A percentile compares a stretch with the other conserved stretches of the same genome.
Evolutionary conservation across 371 early-diverging fungal genomes (phyloP).

Genomic region (Mortierella sp.): DNA sequence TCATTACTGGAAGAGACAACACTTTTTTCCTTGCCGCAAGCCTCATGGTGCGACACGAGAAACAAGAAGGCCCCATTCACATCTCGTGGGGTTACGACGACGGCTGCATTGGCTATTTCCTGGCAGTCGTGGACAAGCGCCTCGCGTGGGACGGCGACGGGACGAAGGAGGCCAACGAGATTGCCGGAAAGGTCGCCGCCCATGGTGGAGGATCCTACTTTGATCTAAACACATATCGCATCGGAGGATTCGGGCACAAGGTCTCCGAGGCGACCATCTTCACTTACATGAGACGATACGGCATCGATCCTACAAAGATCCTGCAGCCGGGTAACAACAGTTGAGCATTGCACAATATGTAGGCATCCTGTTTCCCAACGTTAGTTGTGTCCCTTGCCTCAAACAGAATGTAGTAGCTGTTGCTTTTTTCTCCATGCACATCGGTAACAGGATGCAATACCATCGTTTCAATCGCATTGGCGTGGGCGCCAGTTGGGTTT

Average conservation of each 20-base stretch:
- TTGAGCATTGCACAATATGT: too few species aligned
- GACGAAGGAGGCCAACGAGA: constrained; percentile 7
- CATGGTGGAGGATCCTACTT: constrained; percentile 23
- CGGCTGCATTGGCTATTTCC: constrained; percentile 17
- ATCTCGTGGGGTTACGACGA: constrained; percentile 43
- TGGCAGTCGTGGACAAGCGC: constrained; percentile 21
- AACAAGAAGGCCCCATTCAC: neutral
- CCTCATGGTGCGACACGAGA: constrained; percentile 43
- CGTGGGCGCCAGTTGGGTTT: too few species aligned
- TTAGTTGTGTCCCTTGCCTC: too few species aligned
- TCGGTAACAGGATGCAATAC: too few species aligned
- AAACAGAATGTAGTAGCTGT: too few species aligned
- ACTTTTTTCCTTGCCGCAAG: too few species aligned
- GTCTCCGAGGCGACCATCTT: constrained; percentile 37
- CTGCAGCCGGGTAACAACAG: too few species aligned
- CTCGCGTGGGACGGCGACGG: constrained; percentile 8
- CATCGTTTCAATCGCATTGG: too few species aligned
- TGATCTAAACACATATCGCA: constrained; percentile 15
- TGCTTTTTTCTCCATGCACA: too few species aligned
- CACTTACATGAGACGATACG: constrained; percentile 36
- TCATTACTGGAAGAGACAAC: too few species aligned
- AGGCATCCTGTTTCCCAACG: too few species aligned
- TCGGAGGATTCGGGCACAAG: constrained; percentile 17
- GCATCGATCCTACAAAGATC: constrained; percentile 30
- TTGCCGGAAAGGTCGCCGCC: neutral